These are phyloP conservation scores for Tieghemiomyces parasiticus DNA, from an alignment of 192 early-diverging fungal genomes.

Conservation along the genomic window DNA sequence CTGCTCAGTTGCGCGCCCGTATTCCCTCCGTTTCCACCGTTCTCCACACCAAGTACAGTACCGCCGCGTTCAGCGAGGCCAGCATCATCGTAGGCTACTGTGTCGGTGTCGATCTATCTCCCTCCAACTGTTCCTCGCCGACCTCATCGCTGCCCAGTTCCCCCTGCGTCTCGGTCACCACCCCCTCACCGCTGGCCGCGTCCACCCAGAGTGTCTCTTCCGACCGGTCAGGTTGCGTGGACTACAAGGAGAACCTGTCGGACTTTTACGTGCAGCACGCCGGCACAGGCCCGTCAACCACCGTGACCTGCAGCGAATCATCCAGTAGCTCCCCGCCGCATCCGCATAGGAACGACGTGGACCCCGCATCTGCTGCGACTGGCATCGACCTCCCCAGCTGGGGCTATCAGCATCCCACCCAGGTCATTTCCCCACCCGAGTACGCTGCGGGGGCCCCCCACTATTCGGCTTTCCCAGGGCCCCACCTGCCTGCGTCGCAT, in stretches of 20 bases:
- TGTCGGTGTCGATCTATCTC: slow-evolving; percentile 12
- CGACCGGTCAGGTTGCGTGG: neutral
- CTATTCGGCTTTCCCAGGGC: no score
- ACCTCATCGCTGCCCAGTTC: slow-evolving; percentile 2
- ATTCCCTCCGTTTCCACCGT: slow-evolving; percentile 22
- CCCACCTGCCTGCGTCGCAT: no score
- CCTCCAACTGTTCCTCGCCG: neutral
- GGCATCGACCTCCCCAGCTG: neutral
- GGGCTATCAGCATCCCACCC: neutral
- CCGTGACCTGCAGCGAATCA: neutral
- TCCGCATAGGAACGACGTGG: neutral
- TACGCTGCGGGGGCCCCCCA: neutral
- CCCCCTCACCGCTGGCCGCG: neutral
- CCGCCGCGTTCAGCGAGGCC: slow-evolving; percentile 18
- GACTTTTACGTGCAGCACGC: neutral
- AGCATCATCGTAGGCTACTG: slow-evolving; percentile 27
- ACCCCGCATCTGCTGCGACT: neutral
- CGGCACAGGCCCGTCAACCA: neutral
- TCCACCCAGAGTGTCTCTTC: neutral
- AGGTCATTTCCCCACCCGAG: neutral
- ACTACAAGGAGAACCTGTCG: slow-evolving; percentile 2
- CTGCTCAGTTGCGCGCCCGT: slow-evolving; percentile 17
- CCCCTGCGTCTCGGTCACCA: neutral
- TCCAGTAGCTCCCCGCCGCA: neutral
- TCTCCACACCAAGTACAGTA: slow-evolving; percentile 23